These are phyloP conservation scores for Mycena rebaudengoi DNA, from an alignment of 768 basidiomycete species.

Conservation along the genomic window DNA sequence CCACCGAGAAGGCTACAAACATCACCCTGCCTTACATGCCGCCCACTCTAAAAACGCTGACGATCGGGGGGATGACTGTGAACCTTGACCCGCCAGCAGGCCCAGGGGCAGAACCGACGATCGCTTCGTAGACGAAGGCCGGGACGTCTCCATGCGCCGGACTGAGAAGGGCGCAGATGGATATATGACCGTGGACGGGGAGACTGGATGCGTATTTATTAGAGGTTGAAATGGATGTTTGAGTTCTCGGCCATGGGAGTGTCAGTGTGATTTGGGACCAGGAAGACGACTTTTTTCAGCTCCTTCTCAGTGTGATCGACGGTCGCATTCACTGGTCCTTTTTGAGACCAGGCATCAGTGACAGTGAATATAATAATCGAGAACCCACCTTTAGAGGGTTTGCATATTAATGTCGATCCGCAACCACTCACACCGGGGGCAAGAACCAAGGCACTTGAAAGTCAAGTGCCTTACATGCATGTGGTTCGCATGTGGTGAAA, in stretches of 20 bases:
- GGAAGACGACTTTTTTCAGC: neutral
- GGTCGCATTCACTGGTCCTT: neutral
- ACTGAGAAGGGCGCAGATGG: conserved; percentile 10
- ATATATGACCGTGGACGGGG: conserved; percentile 1
- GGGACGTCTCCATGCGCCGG: conserved; percentile 1
- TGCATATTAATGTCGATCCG: too few species aligned
- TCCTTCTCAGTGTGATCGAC: neutral
- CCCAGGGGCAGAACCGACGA: conserved; percentile 4
- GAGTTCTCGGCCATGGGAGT: conserved; percentile 3
- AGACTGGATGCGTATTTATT: conserved; percentile 8
- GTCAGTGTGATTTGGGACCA: neutral
- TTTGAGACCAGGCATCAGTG: neutral
- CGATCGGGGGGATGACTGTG: conserved; percentile 3
- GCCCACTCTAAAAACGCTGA: conserved; percentile 5
- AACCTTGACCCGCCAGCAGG: conserved; percentile 7
- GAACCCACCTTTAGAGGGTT: neutral
- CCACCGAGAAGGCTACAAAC: conserved; percentile 11
- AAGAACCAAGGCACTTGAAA: too few species aligned
- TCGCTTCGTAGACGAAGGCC: conserved; percentile 4
- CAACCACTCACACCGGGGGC: too few species aligned
- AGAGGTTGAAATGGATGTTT: conserved; percentile 9
- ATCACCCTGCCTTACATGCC: conserved; percentile 7
- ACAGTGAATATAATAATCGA: neutral
- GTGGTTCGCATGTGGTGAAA: too few species aligned
- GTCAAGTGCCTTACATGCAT: too few species aligned